These are phyloP conservation scores for Amniculicola lignicola DNA, from an alignment of 495 filamentous ascomycete species.

Conservation along the genomic window DNA sequence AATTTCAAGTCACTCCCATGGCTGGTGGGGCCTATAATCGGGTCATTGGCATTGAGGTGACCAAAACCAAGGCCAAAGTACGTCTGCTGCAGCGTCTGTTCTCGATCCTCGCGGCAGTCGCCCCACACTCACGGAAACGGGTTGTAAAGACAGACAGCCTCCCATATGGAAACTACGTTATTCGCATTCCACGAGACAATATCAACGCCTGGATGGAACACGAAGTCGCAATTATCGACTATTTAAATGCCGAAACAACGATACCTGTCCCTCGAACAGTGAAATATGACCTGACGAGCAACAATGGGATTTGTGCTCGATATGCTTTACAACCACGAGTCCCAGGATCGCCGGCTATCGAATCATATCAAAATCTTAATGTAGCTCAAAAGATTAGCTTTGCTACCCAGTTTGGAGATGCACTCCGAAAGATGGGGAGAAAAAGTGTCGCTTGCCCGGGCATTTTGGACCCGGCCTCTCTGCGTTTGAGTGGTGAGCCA, in stretches of 20 bases:
- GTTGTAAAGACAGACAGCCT: background rate
- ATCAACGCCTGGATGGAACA: background rate
- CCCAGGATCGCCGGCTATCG: background rate
- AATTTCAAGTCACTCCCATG: background rate
- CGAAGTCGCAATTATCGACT: background rate
- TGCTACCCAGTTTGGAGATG: background rate
- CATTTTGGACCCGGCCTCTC: background rate
- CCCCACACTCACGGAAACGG: background rate
- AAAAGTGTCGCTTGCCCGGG: background rate
- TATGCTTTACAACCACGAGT: background rate
- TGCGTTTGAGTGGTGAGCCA: conserved; percentile 29
- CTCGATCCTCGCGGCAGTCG: background rate
- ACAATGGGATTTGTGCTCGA: background rate
- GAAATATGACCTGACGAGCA: background rate
- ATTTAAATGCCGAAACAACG: background rate
- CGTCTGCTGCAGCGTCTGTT: background rate
- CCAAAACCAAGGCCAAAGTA: background rate
- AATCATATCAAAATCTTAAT: background rate
- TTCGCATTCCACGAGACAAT: background rate
- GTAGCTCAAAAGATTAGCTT: background rate
- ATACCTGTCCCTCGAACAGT: background rate
- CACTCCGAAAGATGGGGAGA: background rate
- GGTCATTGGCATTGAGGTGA: conserved; percentile 22
- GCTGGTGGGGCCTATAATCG: background rate
- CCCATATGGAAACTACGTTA: background rate